A percentile compares a stretch with the other conserved stretches of the same genome.
Conservation (phyloP, 805 yeast genomes). For the Schwanniomyces sp. region DNA sequence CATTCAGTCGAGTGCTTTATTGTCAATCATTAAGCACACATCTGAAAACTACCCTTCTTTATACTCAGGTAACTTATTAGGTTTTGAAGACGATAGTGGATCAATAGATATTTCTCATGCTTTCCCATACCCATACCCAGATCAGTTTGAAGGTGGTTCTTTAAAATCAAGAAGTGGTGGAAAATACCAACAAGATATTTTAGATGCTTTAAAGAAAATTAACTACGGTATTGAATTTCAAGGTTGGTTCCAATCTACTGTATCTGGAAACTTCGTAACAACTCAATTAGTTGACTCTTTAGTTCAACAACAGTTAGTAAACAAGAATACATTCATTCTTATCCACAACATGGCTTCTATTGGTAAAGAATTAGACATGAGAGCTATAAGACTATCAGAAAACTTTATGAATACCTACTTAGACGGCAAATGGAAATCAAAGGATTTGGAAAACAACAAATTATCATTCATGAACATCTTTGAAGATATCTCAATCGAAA, state of each 20-base stretch:
- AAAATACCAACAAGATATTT: conserved; percentile 67
- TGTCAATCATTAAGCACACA: conserved; percentile 64
- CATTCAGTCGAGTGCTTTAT: conserved; percentile 53
- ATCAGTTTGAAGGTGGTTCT: conserved; percentile 63
- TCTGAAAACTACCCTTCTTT: conserved; percentile 61
- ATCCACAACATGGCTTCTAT: conserved; percentile 72
- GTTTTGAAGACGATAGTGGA: conserved; percentile 61
- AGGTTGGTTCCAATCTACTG: conserved; percentile 80
- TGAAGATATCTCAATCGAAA: conserved; percentile 65
- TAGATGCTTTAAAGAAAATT: conserved; percentile 58
- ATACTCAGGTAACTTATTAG: conserved; percentile 71
- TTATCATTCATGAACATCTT: conserved; percentile 66
- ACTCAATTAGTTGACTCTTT: conserved; percentile 67
- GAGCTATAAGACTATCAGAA: conserved; percentile 67
- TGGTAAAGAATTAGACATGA: conserved; percentile 62
- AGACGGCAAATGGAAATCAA: conserved; percentile 65
- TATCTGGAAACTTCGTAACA: conserved; percentile 68
- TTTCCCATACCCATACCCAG: conserved; percentile 68
- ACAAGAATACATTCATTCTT: conserved; percentile 56
- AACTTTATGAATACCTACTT: conserved; percentile 56
- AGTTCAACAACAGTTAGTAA: conserved; percentile 59
- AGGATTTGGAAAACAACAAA: conserved; percentile 57
- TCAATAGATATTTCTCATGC: conserved; percentile 55
- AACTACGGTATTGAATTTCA: conserved; percentile 68
- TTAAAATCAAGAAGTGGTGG: conserved; percentile 60